Evolutionary conservation across 2,329 filamentous ascomycete genomes (phyloP).

Genomic region (Cytospora piceicola): DNA sequence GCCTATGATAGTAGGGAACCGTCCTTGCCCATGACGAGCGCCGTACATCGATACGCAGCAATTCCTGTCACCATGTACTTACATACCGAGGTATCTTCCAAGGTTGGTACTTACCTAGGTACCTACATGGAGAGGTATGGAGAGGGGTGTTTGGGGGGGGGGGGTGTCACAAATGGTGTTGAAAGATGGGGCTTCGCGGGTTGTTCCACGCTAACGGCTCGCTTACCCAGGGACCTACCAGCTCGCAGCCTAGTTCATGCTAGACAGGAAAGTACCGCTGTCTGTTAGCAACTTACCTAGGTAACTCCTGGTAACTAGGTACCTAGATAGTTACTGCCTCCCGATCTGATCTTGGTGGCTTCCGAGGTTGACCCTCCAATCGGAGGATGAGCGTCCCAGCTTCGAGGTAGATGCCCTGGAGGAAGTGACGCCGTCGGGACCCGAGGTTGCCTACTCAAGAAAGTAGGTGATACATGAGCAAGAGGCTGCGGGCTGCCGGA

Average conservation of each 20-base stretch:
- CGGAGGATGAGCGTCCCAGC: not conserved
- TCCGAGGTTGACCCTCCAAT: too few species aligned
- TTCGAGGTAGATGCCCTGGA: not conserved
- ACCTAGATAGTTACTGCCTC: too few species aligned
- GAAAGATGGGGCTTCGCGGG: too few species aligned
- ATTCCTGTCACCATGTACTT: not conserved
- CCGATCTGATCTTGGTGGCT: too few species aligned
- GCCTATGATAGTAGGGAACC: too few species aligned
- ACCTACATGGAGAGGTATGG: too few species aligned
- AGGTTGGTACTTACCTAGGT: not conserved
- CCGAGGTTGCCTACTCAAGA: not conserved
- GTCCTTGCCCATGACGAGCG: not conserved
- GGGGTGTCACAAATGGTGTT: too few species aligned
- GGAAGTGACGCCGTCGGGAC: not conserved
- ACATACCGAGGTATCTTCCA: too few species aligned
- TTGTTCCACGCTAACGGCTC: not conserved
- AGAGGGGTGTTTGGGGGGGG: too few species aligned
- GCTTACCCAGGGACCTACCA: not conserved
- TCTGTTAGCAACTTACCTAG: too few species aligned
- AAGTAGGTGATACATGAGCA: not conserved
- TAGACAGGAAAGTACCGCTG: not conserved
- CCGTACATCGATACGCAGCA: not conserved
- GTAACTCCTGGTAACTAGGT: too few species aligned
- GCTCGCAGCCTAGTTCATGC: too few species aligned
- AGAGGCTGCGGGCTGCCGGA: not conserved